A percentile compares a stretch with the other conserved stretches of the same genome.
Conservation (phyloP, 1,284 basidiomycete genomes). For the Retiboletus fuscus region DNA sequence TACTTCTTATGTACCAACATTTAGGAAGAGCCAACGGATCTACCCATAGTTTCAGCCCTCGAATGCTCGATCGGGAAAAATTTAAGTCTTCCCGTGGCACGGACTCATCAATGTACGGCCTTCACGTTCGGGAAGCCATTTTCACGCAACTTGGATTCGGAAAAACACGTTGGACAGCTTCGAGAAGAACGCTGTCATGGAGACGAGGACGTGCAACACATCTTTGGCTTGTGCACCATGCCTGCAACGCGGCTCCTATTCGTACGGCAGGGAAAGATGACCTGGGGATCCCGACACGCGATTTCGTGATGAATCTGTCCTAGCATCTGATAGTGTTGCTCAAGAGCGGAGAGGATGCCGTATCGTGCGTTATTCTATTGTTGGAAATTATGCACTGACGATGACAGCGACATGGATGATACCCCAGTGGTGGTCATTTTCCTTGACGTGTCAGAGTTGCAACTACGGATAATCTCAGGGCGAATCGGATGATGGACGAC, state of each 20-base stretch:
- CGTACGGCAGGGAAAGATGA: slow-evolving; percentile 50
- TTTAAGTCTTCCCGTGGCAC: too few species aligned
- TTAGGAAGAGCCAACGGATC: too few species aligned
- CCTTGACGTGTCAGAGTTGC: slow-evolving; percentile 44
- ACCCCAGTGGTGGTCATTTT: slow-evolving; percentile 27
- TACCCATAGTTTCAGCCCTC: too few species aligned
- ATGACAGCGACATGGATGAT: neutral
- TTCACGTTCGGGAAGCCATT: too few species aligned
- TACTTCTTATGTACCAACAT: too few species aligned
- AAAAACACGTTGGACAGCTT: too few species aligned
- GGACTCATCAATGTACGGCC: too few species aligned
- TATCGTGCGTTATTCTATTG: slow-evolving; percentile 25
- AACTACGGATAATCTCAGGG: slow-evolving; percentile 59
- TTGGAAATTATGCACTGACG: neutral
- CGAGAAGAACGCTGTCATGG: too few species aligned
- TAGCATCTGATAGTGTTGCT: slow-evolving; percentile 68
- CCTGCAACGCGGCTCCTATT: slow-evolving; percentile 47
- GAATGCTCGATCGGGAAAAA: too few species aligned
- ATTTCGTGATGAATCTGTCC: slow-evolving; percentile 74
- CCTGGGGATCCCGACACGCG: slow-evolving; percentile 58
- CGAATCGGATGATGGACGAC: slow-evolving; percentile 64
- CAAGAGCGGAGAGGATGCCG: slow-evolving; percentile 44
- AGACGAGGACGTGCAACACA: neutral
- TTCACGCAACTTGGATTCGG: too few species aligned
- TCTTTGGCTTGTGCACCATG: slow-evolving; percentile 48